phyloP scores from a whole-genome alignment of 2,329 filamentous ascomycete genomes.

The Colletotrichum australisinense region DNA sequence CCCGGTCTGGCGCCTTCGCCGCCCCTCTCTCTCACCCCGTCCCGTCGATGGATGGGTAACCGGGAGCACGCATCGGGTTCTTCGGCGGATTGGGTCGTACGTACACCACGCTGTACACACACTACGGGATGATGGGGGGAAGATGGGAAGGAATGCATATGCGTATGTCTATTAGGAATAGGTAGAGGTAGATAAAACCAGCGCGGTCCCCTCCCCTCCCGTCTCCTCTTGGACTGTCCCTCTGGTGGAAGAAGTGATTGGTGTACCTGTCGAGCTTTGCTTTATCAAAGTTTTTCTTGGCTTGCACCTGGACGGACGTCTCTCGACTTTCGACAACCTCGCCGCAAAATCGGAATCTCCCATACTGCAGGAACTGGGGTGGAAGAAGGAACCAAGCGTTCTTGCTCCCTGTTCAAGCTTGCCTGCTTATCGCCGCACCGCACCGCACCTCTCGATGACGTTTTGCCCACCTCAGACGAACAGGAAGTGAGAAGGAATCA shows the following conservation, averaged over 20 bases:
- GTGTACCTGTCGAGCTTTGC: background rate
- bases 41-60: background rate
- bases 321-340: background rate
- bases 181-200: constrained; percentile 13
- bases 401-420: background rate
- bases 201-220: background rate
- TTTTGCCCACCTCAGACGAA: constrained; percentile 15
- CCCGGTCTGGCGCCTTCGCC: background rate
- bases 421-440: background rate
- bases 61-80: constrained; percentile 17
- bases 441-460: constrained; percentile 17
- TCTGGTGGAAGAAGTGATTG: background rate
- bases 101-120: no score
- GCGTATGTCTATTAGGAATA: background rate
- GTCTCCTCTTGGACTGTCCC: background rate
- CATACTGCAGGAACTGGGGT: constrained; percentile 7
- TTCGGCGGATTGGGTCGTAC: background rate
- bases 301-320: no score
- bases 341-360: background rate
- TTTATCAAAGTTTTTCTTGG: background rate
- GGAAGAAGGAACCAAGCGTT: background rate
- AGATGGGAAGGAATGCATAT: background rate
- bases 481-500: background rate
- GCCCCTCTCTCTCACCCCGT: background rate
- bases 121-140: background rate